phyloP scores from a whole-genome alignment of 495 filamentous ascomycete genomes.

The Parmelia sp. region DNA sequence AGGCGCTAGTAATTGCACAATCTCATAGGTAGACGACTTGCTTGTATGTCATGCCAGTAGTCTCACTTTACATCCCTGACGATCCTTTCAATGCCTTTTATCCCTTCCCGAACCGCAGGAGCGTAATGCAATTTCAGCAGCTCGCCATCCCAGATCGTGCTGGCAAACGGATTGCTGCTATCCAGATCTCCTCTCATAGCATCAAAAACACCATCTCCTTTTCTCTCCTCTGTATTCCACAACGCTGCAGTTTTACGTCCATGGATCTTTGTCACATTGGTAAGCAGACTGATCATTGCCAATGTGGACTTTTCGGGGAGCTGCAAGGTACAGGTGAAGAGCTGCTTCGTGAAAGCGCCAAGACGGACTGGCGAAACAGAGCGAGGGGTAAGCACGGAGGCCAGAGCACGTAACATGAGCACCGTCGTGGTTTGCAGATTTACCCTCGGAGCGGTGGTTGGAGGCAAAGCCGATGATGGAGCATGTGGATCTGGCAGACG shows the following conservation, averaged over 20 bases:
- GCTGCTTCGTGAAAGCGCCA: slow-evolving; percentile 86
- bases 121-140: slow-evolving; percentile 77
- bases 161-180: slow-evolving; percentile 79
- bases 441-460: slow-evolving; percentile 53
- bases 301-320: slow-evolving; percentile 79
- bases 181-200: slow-evolving; percentile 55
- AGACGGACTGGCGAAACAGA: slow-evolving; percentile 68
- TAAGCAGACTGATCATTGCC: slow-evolving; percentile 67
- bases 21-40: background rate
- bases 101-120: slow-evolving; percentile 74
- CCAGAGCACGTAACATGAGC: slow-evolving; percentile 77
- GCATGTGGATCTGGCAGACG: slow-evolving; percentile 69
- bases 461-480: slow-evolving; percentile 27
- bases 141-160: slow-evolving; percentile 91
- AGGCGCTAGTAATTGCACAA: no score
- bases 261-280: slow-evolving; percentile 66
- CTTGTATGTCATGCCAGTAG: background rate
- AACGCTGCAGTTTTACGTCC: slow-evolving; percentile 60
- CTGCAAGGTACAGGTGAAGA: slow-evolving; percentile 74
- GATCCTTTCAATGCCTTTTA: slow-evolving; percentile 63
- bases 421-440: slow-evolving; percentile 91
- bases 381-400: slow-evolving; percentile 66
- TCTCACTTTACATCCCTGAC: slow-evolving; percentile 27
- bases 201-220: slow-evolving; percentile 69
- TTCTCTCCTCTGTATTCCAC: slow-evolving; percentile 86